These are phyloP conservation scores for Penicillium carneum DNA, from an alignment of 2,329 filamentous ascomycete genomes.

Conservation along the genomic window DNA sequence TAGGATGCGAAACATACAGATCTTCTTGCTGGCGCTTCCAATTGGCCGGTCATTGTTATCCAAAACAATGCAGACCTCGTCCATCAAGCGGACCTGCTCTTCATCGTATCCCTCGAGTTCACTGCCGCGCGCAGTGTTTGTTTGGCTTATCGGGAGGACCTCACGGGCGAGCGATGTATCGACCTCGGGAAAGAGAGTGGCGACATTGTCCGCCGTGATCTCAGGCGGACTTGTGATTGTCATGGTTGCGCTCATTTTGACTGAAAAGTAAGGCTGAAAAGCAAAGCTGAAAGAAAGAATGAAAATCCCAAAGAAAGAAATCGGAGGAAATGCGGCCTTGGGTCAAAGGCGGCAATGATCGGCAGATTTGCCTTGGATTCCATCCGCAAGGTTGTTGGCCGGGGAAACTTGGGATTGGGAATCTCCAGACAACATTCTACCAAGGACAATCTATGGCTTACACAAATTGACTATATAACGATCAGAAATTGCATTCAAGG, in stretches of 20 bases:
- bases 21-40: slow-evolving; percentile 96
- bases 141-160: slow-evolving; percentile 54
- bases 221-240: slow-evolving; percentile 61
- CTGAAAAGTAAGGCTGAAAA: neutral
- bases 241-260: slow-evolving; percentile 56
- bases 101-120: slow-evolving; percentile 91
- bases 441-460: neutral
- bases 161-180: slow-evolving; percentile 66
- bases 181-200: slow-evolving; percentile 85
- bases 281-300: slow-evolving; percentile 1
- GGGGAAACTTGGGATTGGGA: too few species aligned
- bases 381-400: too few species aligned
- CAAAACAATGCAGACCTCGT: slow-evolving; percentile 96
- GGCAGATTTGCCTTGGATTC: slow-evolving; percentile 12
- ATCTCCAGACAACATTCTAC: too few species aligned
- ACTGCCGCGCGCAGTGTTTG: slow-evolving; percentile 59
- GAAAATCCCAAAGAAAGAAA: slow-evolving; percentile 6
- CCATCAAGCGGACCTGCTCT: slow-evolving; percentile 97
- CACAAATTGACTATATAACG: neutral
- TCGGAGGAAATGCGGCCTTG: slow-evolving; percentile 18
- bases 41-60: slow-evolving; percentile 92
- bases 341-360: slow-evolving; percentile 25
- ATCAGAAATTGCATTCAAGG: neutral
- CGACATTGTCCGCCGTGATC: slow-evolving; percentile 85
- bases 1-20: slow-evolving; percentile 68